phyloP scores from a whole-genome alignment of 441 rosid genomes.

The Brassica hybrid region DNA sequence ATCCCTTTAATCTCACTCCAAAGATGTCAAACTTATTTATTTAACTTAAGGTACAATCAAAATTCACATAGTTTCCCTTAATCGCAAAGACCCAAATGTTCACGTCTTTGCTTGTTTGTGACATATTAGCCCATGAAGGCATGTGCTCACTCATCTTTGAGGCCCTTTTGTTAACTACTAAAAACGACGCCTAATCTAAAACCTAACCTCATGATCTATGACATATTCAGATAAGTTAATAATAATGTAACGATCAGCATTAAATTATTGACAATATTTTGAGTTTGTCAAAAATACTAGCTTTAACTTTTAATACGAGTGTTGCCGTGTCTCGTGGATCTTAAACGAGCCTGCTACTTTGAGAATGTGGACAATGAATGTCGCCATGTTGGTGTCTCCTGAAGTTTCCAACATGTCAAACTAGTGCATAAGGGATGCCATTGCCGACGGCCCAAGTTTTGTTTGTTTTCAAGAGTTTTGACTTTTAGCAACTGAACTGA shows the following conservation, averaged over 20 bases:
- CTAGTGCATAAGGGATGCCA: background rate
- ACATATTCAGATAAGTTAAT: background rate
- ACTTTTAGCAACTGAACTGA: background rate
- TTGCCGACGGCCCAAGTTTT: constrained; percentile 6
- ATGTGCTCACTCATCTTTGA: constrained; percentile 17
- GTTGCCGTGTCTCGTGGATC: constrained; percentile 8
- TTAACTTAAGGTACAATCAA: background rate
- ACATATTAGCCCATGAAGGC: background rate
- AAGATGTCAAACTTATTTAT: background rate
- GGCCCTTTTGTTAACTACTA: background rate
- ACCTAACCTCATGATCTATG: background rate
- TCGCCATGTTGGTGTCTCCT: constrained; percentile 19
- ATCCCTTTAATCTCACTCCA: constrained; percentile 29
- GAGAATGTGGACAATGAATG: constrained; percentile 18
- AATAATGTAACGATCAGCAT: background rate
- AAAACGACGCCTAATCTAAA: background rate
- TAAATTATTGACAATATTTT: background rate
- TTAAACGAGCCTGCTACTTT: background rate
- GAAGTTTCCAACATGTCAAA: constrained; percentile 22
- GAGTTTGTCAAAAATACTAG: background rate
- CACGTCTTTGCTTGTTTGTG: constrained; percentile 3
- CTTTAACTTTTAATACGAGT: background rate
- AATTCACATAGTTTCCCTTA: background rate
- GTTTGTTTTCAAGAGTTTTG: background rate
- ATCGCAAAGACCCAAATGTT: background rate